Evolutionary conservation across 371 early-diverging fungal genomes (phyloP).

Genomic region (Mucor racemosus): DNA sequence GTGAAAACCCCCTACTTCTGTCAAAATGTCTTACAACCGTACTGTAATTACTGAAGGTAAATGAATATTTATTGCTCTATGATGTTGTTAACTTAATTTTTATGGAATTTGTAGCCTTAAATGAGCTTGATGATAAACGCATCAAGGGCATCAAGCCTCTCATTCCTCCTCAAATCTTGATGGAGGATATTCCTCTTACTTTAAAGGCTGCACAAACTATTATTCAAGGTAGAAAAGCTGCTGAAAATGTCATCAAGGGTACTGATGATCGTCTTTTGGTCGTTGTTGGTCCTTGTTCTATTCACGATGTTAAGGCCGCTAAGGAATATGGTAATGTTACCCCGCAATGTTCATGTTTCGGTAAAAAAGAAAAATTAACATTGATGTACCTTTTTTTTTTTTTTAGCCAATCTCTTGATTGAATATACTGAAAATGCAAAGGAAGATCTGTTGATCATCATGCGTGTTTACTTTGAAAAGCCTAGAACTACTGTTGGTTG

Average conservation of each 20-base stretch:
- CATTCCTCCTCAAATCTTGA: slow-evolving; percentile 94
- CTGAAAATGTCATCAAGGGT: slow-evolving; percentile 76
- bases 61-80: too few relatives aligned
- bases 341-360: background rate
- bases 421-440: slow-evolving; percentile 59
- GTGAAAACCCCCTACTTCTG: slow-evolving; percentile 1
- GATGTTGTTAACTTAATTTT: background rate
- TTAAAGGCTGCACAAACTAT: slow-evolving; percentile 56
- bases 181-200: slow-evolving; percentile 85
- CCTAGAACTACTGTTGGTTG: slow-evolving; percentile 95
- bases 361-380: background rate
- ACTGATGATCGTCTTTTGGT: slow-evolving; percentile 83
- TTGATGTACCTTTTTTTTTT: background rate
- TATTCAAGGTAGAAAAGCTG: slow-evolving; percentile 53
- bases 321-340: slow-evolving; percentile 75
- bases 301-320: slow-evolving; percentile 86
- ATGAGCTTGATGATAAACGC: slow-evolving; percentile 92
- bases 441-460: slow-evolving; percentile 79
- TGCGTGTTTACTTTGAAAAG: slow-evolving; percentile 96
- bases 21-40: slow-evolving; percentile 25
- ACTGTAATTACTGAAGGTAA: slow-evolving; percentile 35
- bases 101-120: slow-evolving; percentile 60
- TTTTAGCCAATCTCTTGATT: slow-evolving; percentile 51
- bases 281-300: slow-evolving; percentile 94
- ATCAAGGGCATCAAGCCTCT: slow-evolving; percentile 90